Evolutionary conservation across 257 asterid species (phyloP).

Genomic region (Nemophila menziesii): DNA sequence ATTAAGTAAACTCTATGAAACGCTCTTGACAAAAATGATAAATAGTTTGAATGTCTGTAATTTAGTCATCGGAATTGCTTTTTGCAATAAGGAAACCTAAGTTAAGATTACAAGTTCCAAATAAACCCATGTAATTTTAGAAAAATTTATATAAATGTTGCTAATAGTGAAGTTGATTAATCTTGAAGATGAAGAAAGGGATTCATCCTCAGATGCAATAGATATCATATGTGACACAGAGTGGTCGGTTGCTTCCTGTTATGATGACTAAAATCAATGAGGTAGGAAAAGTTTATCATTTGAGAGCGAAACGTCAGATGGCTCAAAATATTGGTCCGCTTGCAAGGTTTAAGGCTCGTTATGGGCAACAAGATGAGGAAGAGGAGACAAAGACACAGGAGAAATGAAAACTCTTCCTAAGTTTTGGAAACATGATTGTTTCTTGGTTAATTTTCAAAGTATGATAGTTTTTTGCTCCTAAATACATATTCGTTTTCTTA

Average conservation of each 20-base stretch:
- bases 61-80: too few species aligned
- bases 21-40: too few species aligned
- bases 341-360: not conserved
- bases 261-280: not conserved
- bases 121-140: not conserved
- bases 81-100: too few species aligned
- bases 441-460: too few species aligned
- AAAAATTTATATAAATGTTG: too few species aligned
- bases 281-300: not conserved
- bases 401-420: slow-evolving; percentile 10
- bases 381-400: slow-evolving; percentile 1
- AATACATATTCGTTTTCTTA: too few species aligned
- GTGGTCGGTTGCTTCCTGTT: not conserved
- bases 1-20: too few species aligned
- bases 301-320: not conserved
- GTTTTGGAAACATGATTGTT: too few species aligned
- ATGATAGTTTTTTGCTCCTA: too few species aligned
- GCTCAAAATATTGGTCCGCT: not conserved
- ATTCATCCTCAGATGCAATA: not conserved
- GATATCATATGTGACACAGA: not conserved
- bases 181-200: not conserved
- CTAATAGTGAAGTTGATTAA: not conserved
- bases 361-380: not conserved
- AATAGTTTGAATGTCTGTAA: too few species aligned
- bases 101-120: too few species aligned